Percentiles rank a stretch among this genome's conserved stretches.
Evolutionary conservation across 768 basidiomycete genomes (phyloP).

Genomic region (Suillus brevipes): DNA sequence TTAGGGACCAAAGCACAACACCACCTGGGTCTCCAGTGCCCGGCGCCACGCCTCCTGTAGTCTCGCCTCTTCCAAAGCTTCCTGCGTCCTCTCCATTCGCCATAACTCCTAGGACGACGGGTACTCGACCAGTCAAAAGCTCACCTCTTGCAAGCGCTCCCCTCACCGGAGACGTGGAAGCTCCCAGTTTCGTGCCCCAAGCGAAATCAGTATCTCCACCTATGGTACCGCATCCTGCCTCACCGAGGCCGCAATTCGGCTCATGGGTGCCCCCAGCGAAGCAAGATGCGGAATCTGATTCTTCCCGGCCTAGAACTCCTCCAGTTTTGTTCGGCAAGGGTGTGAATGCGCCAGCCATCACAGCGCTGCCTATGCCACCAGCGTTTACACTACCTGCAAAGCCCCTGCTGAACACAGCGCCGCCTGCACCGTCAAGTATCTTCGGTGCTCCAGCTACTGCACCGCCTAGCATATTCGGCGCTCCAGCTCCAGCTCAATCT

Average conservation of each 20-base stretch:
- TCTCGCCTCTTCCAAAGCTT: slow-evolving; percentile 19
- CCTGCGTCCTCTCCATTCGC: slow-evolving; percentile 41
- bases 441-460: slow-evolving; percentile 10
- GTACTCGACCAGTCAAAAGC: slow-evolving; percentile 65
- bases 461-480: background rate
- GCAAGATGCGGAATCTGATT: slow-evolving; percentile 24
- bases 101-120: slow-evolving; percentile 52
- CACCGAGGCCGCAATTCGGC: slow-evolving; percentile 42
- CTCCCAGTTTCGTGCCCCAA: slow-evolving; percentile 14
- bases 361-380: slow-evolving; percentile 12
- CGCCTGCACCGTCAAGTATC: slow-evolving; percentile 9
- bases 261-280: slow-evolving; percentile 27
- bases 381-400: slow-evolving; percentile 9
- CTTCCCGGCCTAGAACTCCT: slow-evolving; percentile 48
- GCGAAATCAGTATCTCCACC: slow-evolving; percentile 22
- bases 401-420: slow-evolving; percentile 10
- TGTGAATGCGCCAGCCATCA: slow-evolving; percentile 17
- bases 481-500: background rate
- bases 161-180: slow-evolving; percentile 44
- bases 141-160: slow-evolving; percentile 69
- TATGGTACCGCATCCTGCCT: slow-evolving; percentile 38
- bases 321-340: slow-evolving; percentile 40
- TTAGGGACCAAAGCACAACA: slow-evolving; percentile 52
- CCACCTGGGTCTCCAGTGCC: slow-evolving; percentile 65
- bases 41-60: slow-evolving; percentile 19